Base-by-base conservation (phyloP, 1,139 yeast species). In the Nadsonia starkeyi-henricii region DNA sequence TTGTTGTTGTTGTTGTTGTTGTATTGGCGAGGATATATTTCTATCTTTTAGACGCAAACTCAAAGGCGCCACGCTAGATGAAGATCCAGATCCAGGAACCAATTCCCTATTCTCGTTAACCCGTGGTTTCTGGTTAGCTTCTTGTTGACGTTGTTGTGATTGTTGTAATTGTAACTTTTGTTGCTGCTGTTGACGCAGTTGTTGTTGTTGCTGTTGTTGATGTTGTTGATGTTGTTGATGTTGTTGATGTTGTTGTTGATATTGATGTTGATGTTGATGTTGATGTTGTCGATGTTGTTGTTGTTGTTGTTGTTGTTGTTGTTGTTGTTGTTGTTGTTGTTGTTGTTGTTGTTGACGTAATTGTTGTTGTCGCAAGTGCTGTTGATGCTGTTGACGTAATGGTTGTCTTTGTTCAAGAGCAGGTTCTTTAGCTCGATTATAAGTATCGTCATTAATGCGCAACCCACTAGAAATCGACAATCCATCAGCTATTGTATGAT, bases 401-500 rank as follows among this genome's bases (percentile, higher is more conserved):
- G 46, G 53, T 45, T 52, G 56, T 51, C 30, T 64, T 57, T 50
- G 57, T 55, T 37, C 41, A 30, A 46, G 42, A 18, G 47, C 44
- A 26, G 54, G 42, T 19, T 15, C 39, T 15, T 33, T 33, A n/a
- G 39, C 39, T 33, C 39, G 39, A n/a, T 15, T 33, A 33, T 33
- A 33, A 15, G 39, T 3, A 5, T 33, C 39, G 17, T 33, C 28
- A 23, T 9, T n/a, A n/a, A n/a, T 23, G 28, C 28, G 28, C 9
- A 23, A 5, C 5, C 28, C 28, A 23, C 9, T 23, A 9, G 28
- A 23, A 23, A 9, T 9, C 9, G 28, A 23, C 9, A 9, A 23
- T 23, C 8, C 28, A 5, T 5, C 5, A 5, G 28, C 5, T 23
- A 23, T 23, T 23, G 9, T 23, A 23, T 23, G 5, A 23, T 23